Conservation (phyloP, 371 early-diverging fungal species). For the Encephalitozoon romaleae region DNA sequence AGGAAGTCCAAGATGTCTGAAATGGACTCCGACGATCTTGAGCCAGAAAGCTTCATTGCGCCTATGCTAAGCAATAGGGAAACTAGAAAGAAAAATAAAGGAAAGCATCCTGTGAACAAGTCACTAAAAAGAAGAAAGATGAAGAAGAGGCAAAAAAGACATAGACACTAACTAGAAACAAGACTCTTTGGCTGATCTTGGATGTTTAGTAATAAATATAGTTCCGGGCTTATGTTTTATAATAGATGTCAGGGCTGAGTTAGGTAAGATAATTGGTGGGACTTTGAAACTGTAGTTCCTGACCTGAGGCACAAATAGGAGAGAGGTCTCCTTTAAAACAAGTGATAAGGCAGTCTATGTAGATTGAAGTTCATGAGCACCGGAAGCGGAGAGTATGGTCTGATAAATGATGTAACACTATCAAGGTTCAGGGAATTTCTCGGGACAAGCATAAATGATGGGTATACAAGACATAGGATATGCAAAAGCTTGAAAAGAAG, state of each 20-base stretch:
- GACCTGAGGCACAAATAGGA: background rate
- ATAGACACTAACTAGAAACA: conserved; percentile 1
- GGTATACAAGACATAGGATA: background rate
- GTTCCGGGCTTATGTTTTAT: background rate
- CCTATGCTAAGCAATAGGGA: conserved; percentile 16
- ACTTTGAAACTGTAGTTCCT: background rate
- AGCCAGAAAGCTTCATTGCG: conserved; percentile 2
- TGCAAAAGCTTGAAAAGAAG: conserved; percentile 10
- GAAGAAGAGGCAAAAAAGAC: conserved; percentile 16
- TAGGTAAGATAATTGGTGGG: background rate
- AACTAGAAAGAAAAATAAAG: conserved; percentile 20
- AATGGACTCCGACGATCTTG: background rate
- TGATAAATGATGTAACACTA: background rate
- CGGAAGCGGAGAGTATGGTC: background rate
- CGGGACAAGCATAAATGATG: background rate
- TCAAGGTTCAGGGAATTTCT: background rate
- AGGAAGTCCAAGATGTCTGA: background rate
- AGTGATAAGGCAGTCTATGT: background rate
- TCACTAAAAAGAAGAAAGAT: conserved; percentile 6
- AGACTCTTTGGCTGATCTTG: too few species aligned
- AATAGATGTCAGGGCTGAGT: background rate
- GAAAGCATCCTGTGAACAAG: conserved; percentile 2
- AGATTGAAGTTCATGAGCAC: background rate
- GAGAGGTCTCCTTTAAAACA: conserved; percentile 2
- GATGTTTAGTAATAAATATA: background rate